Conservation (phyloP, 164 flowering plant species). For the Magnolia officinalis region DNA sequence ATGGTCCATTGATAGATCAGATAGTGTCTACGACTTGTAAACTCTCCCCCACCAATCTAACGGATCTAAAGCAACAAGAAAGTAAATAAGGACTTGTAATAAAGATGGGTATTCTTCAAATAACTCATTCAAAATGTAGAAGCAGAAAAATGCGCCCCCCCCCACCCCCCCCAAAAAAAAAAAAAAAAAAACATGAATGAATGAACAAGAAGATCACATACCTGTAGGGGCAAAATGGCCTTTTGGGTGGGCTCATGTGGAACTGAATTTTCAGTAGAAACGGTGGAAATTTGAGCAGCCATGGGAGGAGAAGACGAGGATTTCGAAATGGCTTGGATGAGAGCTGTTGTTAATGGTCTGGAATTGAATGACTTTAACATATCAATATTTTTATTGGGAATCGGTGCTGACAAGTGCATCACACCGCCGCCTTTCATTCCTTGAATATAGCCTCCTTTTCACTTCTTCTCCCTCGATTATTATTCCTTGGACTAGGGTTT, state of each 20-base stretch:
- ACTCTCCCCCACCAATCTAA: neutral
- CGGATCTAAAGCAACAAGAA: neutral
- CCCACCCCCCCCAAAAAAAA: neutral
- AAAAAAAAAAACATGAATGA: neutral
- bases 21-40: neutral
- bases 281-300: conserved; percentile 1
- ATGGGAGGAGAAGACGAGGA: neutral
- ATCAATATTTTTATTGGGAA: neutral
- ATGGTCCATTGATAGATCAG: neutral
- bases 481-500: too few relatives aligned
- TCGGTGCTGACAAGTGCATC: neutral
- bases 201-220: neutral
- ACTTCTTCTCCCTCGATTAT: too few relatives aligned
- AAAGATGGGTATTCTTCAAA: neutral
- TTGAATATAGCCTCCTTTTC: too few relatives aligned
- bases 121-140: neutral
- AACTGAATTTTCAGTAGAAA: neutral
- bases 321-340: neutral
- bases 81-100: neutral
- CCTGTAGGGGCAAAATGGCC: neutral
- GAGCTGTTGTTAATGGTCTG: neutral
- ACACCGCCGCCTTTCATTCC: too few relatives aligned
- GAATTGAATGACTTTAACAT: neutral
- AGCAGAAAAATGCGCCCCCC: neutral
- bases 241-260: neutral